Conservation (phyloP, 176 grass and related monocot genomes). For the Saccharum officinarum region DNA sequence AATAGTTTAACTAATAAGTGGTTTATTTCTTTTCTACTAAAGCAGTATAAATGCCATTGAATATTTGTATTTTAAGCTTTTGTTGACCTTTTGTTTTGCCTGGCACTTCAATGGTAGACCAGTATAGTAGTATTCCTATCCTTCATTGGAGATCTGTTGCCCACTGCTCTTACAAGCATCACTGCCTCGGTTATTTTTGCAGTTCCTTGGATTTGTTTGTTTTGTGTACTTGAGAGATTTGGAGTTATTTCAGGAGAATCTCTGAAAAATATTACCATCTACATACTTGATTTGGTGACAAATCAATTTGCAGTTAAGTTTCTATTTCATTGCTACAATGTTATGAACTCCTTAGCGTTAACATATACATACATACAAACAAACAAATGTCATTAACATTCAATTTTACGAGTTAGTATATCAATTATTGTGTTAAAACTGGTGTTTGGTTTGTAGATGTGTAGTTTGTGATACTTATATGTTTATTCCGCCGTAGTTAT, state of each 20-base stretch:
- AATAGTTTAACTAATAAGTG: neutral
- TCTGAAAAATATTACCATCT: constrained; percentile 44
- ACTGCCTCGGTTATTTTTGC: constrained; percentile 49
- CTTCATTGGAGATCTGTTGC: constrained; percentile 35
- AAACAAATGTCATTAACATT: neutral
- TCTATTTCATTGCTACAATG: constrained; percentile 47
- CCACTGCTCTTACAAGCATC: constrained; percentile 38
- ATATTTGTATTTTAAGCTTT: neutral
- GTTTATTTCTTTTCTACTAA: neutral
- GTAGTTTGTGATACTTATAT: neutral
- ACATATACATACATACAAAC: neutral
- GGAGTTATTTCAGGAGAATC: constrained; percentile 47
- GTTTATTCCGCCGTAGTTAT: neutral
- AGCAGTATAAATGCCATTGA: neutral
- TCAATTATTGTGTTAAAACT: neutral
- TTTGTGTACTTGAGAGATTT: constrained; percentile 56
- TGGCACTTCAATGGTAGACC: neutral
- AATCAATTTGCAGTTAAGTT: constrained; percentile 61
- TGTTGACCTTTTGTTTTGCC: constrained; percentile 4
- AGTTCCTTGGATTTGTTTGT: constrained; percentile 63
- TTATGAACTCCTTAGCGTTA: neutral
- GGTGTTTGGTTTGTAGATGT: neutral
- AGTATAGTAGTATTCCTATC: constrained; percentile 15
- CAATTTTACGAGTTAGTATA: neutral
- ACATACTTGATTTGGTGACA: constrained; percentile 48